A percentile compares a stretch with the other conserved stretches of the same genome.
These are phyloP conservation scores for Globisporangium yorkense DNA, from an alignment of 352 stramenopile species.

Conservation along the genomic window DNA sequence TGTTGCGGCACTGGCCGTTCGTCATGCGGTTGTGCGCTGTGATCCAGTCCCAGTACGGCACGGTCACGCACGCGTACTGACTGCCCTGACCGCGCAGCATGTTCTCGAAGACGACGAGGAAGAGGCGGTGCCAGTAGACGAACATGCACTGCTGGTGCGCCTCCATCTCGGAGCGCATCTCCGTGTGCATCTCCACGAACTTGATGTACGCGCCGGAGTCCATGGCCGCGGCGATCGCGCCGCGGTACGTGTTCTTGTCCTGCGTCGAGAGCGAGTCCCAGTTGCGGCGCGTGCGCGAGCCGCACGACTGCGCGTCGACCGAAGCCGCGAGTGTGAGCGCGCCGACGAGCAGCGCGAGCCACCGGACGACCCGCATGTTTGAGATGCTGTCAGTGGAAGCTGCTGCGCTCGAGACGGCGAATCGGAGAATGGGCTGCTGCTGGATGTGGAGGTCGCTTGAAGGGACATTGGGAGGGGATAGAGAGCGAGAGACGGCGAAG, in stretches of 20 bases:
- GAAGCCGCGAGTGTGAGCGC: background rate
- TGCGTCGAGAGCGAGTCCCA: conserved; percentile 15
- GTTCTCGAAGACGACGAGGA: conserved; percentile 73
- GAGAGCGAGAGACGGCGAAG: background rate
- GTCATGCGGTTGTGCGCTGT: conserved; percentile 32
- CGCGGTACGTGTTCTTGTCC: conserved; percentile 16
- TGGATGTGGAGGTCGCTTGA: background rate
- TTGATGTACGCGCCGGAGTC: conserved; percentile 28
- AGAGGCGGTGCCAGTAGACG: conserved; percentile 73
- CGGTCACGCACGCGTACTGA: conserved; percentile 57
- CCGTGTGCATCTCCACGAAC: conserved; percentile 59
- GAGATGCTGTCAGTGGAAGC: no score
- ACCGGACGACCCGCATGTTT: conserved; percentile 1
- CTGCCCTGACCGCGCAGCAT: conserved; percentile 61
- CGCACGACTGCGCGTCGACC: conserved; percentile 7
- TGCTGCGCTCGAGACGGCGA: background rate
- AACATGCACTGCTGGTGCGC: conserved; percentile 71
- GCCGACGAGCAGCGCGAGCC: background rate
- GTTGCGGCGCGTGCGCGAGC: conserved; percentile 13
- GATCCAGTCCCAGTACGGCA: conserved; percentile 81
- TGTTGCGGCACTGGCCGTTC: conserved; percentile 30
- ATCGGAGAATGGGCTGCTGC: conserved; percentile 1
- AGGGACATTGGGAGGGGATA: background rate
- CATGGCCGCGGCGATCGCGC: conserved; percentile 18
- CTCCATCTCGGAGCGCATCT: conserved; percentile 43